Conservation (phyloP, 2,329 filamentous ascomycete genomes). For the Aspergillus pseudonomiae region DNA sequence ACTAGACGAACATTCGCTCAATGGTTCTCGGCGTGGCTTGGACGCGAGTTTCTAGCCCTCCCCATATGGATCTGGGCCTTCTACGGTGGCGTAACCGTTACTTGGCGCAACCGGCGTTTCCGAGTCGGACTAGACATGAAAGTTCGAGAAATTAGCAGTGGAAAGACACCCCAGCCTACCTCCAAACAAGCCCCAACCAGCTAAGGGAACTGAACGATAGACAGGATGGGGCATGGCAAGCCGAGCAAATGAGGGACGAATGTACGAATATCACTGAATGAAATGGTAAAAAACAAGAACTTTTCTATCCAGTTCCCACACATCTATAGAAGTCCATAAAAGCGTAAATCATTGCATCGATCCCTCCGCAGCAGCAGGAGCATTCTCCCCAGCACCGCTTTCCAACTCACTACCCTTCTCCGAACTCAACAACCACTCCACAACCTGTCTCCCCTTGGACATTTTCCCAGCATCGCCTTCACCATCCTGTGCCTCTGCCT, state of each 20-base stretch:
- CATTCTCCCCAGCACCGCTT: conserved; percentile 30
- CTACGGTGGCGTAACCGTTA: conserved; percentile 81
- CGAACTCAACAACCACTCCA: conserved; percentile 45
- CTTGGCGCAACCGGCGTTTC: conserved; percentile 84
- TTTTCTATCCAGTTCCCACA: conserved; percentile 10
- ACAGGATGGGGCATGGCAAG: conserved; percentile 8
- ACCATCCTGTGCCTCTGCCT: conserved; percentile 20
- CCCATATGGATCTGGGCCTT: conserved; percentile 92
- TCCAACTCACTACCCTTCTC: conserved; percentile 41
- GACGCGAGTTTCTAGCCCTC: conserved; percentile 77
- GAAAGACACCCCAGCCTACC: conserved; percentile 17
- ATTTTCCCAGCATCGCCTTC: conserved; percentile 23
- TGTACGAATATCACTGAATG: conserved; percentile 10
- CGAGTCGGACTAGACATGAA: conserved; percentile 82
- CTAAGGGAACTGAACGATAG: conserved; percentile 11
- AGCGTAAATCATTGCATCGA: conserved; percentile 10
- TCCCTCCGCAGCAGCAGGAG: conserved; percentile 1
- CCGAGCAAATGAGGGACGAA: conserved; percentile 3
- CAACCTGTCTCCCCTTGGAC: conserved; percentile 44
- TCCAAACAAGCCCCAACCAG: conserved; percentile 14
- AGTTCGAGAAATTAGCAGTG: conserved; percentile 61
- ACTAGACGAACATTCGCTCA: conserved; percentile 61
- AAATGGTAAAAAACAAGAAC: neutral
- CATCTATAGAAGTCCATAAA: neutral
- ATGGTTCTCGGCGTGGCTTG: conserved; percentile 84